Base-by-base conservation (phyloP, 805 yeast genomes). In the Candida dendrica region DNA sequence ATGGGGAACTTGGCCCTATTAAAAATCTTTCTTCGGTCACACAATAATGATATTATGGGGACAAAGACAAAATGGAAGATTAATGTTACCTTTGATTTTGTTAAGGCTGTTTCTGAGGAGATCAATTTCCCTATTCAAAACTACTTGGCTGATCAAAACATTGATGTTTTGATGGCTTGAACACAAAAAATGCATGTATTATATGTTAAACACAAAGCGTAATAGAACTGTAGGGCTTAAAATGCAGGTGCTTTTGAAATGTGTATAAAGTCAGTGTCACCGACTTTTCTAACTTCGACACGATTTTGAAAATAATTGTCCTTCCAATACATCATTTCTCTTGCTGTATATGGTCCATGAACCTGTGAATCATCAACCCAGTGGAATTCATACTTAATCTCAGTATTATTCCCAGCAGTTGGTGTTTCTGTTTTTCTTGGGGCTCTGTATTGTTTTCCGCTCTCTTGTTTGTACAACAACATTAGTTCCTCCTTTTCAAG, bases 61-160 rank as follows among this genome's bases (percentile, higher is more conserved):
- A 77, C 88, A 16, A 75, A 77, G 43, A 74, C 84, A 1, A 76
- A 81, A 52, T 89, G 95, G 95, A 81, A 75, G 55, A 79, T 87
- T 46, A 85, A 84, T 52, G 77, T 83, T 8, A 72, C 78, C 34
- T 88, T 87, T 84, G 72, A 72, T 29, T 70, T 77, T 7, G 73
- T 84, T 10, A 71, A 72, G 46, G 69, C 71, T 38, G 66, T 88
- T 32, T 79, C 95, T 0, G 60, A 67, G 17, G 85, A 83, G 17
- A 66, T 89, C 8, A 68, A 74, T 9, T 77, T 90, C 51, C 85
- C 81, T 1, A 68, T 89, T 10, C 77, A 72, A 24, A 79, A 75
- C 44, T 87, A 81, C 53, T 51, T 87, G 17, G 56, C 58, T 17
- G 78, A 72, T 15, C 34, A 32, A 32, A 32, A 13, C 15, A 32